Percentiles rank a stretch among this genome's conserved stretches.
Evolutionary conservation across 208 protist genomes (phyloP).

Genomic region (Trypanosoma grayi): DNA sequence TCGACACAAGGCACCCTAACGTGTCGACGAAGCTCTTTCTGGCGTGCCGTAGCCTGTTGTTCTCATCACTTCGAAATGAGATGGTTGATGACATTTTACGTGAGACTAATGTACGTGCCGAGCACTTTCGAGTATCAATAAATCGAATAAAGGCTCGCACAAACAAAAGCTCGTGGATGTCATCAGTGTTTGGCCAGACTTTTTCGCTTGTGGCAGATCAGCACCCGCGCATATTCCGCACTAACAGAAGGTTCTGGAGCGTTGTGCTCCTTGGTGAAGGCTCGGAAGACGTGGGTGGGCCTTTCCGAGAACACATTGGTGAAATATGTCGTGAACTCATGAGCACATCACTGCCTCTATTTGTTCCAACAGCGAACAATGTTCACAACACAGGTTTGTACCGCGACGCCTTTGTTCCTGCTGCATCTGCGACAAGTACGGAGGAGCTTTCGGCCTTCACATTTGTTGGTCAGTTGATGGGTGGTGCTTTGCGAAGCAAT

Average conservation of each 20-base stretch:
- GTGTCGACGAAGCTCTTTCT: constrained; percentile 65
- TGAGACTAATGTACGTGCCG: constrained; percentile 71
- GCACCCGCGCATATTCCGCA: constrained; percentile 80
- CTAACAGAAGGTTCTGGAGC: constrained; percentile 84
- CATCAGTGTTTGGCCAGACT: constrained; percentile 90
- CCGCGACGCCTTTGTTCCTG: constrained; percentile 88
- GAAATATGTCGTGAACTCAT: constrained; percentile 93
- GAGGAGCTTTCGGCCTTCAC: constrained; percentile 70
- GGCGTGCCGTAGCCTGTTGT: constrained; percentile 59
- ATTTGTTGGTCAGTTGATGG: constrained; percentile 96
- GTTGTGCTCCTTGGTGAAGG: constrained; percentile 91
- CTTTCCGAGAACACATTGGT: constrained; percentile 90
- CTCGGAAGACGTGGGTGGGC: constrained; percentile 93
- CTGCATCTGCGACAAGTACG: constrained; percentile 49
- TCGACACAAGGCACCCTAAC: constrained; percentile 50
- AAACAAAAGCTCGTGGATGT: constrained; percentile 37
- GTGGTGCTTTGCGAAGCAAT: constrained; percentile 88
- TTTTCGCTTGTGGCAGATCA: constrained; percentile 62
- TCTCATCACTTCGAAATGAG: constrained; percentile 52
- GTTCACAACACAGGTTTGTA: constrained; percentile 79
- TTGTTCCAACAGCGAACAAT: constrained; percentile 91
- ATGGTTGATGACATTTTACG: constrained; percentile 66
- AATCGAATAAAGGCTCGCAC: constrained; percentile 71
- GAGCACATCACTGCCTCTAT: constrained; percentile 72
- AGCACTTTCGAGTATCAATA: constrained; percentile 82